phyloP scores from a whole-genome alignment of 495 filamentous ascomycete genomes.

The Aspergillus bertholletiae region DNA sequence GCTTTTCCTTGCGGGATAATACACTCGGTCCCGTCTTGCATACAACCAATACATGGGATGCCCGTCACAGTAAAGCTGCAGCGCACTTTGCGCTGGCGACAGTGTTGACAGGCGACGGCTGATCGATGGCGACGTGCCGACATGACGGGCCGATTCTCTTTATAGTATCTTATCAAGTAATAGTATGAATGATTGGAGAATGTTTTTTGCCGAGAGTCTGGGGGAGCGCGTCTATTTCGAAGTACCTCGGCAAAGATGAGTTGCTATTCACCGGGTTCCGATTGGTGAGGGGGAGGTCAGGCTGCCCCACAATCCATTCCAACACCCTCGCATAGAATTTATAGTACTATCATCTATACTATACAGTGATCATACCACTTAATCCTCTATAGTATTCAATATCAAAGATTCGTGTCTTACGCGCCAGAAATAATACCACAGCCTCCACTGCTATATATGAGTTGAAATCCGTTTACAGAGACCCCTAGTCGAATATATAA shows the following conservation, averaged over 20 bases:
- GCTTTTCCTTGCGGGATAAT: conserved; percentile 10
- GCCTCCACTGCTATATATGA: too few species aligned
- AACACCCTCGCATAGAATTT: too few species aligned
- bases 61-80: conserved; percentile 27
- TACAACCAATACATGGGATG: conserved; percentile 25
- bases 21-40: conserved; percentile 24
- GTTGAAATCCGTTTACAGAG: too few species aligned
- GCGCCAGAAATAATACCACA: too few species aligned
- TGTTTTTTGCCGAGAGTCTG: not conserved
- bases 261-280: not conserved
- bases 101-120: conserved; percentile 25
- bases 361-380: too few species aligned
- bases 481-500: too few species aligned
- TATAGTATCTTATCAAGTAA: not conserved
- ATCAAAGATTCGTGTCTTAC: too few species aligned
- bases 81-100: conserved; percentile 28
- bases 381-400: too few species aligned
- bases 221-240: not conserved
- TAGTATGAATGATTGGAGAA: too few species aligned
- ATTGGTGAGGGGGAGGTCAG: not conserved
- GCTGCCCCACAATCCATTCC: too few species aligned
- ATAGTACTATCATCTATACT: too few species aligned
- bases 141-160: not conserved
- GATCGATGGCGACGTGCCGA: conserved; percentile 29
- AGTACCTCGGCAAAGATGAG: not conserved